Conservation (phyloP, 768 basidiomycete species). For the Phylloporus sp. region DNA sequence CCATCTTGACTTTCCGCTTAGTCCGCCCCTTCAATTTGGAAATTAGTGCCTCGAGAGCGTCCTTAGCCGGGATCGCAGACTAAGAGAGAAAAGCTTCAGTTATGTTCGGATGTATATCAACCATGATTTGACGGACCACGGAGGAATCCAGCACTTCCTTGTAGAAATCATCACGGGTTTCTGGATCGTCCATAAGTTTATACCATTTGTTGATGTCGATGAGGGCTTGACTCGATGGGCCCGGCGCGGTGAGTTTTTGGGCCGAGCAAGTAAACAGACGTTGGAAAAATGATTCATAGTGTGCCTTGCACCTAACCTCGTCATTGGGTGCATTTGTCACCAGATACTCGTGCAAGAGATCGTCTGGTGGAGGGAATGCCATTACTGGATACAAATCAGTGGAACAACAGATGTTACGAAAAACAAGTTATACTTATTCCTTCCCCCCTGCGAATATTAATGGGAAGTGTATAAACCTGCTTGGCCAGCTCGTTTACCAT, state of each 20-base stretch:
- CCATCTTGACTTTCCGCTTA: background rate
- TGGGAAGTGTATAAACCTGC: conserved; percentile 2
- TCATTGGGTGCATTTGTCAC: background rate
- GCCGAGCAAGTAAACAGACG: background rate
- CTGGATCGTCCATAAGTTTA: background rate
- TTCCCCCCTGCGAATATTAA: background rate
- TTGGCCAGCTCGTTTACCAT: conserved; percentile 6
- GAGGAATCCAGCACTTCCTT: background rate
- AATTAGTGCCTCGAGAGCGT: background rate
- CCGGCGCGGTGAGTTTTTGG: background rate
- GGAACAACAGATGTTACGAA: background rate
- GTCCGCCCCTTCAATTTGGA: background rate
- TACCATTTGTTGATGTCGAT: too few species aligned
- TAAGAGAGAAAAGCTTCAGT: too few species aligned
- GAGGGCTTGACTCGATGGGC: background rate
- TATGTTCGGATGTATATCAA: background rate
- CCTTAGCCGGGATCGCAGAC: too few species aligned
- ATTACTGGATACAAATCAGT: background rate
- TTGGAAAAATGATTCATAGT: background rate
- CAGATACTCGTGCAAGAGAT: background rate
- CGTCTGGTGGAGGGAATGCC: background rate
- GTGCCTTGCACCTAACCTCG: background rate
- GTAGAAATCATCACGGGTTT: background rate
- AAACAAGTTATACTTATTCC: background rate
- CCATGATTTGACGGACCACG: background rate